Percentiles rank a stretch among this genome's conserved stretches.
phyloP scores from a whole-genome alignment of 768 basidiomycete species.

The Lentinula boryana region DNA sequence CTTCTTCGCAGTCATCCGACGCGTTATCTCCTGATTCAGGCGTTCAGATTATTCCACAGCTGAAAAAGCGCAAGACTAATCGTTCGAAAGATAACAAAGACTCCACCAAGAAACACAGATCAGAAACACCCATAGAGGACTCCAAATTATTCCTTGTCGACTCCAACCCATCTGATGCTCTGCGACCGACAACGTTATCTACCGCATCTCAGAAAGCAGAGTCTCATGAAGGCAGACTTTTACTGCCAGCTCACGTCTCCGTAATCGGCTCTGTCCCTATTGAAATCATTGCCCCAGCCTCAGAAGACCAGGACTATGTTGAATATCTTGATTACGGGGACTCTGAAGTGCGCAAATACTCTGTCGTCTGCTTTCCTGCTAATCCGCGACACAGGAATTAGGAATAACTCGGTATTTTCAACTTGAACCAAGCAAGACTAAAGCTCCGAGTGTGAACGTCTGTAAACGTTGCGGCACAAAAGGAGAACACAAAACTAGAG shows the following conservation, averaged over 20 bases:
- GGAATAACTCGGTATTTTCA: constrained; percentile 63
- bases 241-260: constrained; percentile 69
- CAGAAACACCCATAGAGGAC: neutral
- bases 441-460: constrained; percentile 42
- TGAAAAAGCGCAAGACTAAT: constrained; percentile 8
- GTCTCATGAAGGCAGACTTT: constrained; percentile 20
- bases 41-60: neutral
- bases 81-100: constrained; percentile 21
- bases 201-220: neutral
- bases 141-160: constrained; percentile 46
- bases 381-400: constrained; percentile 30
- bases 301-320: constrained; percentile 62
- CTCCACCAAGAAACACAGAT: constrained; percentile 8
- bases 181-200: constrained; percentile 21
- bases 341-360: constrained; percentile 36
- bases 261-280: constrained; percentile 42
- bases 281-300: constrained; percentile 39
- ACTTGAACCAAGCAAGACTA: constrained; percentile 30
- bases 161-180: constrained; percentile 25
- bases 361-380: neutral
- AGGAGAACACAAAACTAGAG: constrained; percentile 58
- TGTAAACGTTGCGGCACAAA: constrained; percentile 79
- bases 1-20: constrained; percentile 7
- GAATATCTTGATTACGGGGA: constrained; percentile 76
- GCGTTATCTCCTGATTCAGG: neutral